Base-by-base conservation (phyloP, 768 basidiomycete species). In the Calocera viscosa region DNA sequence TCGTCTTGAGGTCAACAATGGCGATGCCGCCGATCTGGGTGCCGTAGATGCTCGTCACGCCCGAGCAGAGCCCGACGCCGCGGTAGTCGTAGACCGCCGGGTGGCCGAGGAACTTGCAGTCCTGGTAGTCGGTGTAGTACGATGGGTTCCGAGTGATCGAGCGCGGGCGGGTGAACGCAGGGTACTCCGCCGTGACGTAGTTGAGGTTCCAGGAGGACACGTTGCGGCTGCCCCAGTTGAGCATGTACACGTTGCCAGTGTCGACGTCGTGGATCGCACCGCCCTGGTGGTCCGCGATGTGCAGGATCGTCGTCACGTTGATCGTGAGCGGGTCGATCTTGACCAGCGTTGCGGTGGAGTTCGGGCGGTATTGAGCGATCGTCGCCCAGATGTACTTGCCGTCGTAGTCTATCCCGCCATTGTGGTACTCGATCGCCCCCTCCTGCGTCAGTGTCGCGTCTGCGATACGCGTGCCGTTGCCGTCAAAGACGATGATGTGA, bases 71-170 rank as follows among this genome's bases (percentile, higher is more conserved):
- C 30, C 38, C 41, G 33, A 63, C 63, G 17, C 41, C 38, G 33
- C 41, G 63, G 22, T 63, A 34, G 26, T 63, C 26, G 60, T 65
- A 68, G 3, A 19, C 8, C 7, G 65, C 22, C 39, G 69, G 67
- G 47, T 68, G 64, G 38, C 69, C 69, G 17, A 69, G 40, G 64
- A 64, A 69, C 60, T 69, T 67, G 67, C 69, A 69, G 60, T 69
- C 67, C 49, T 67, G 67, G 53, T 65, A 68, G 64, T 68, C 67
- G 40, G 64, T 32, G 28, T 43, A 65, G 64, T 41, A 65, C 38
- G 38, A 40, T n/a, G 64, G 64, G 64, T 65, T 65, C 24, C 64
- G 64, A 17, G 64, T 65, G 39, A 65, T 41, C 38, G 64, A n/a
- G 12, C 35, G 39, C 17, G 64, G 64, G 19, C 40, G 35, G 7